Percentiles rank a stretch among this genome's conserved stretches.
phyloP scores from a whole-genome alignment of 176 grass and related monocot genomes.

The Avena insularis region DNA sequence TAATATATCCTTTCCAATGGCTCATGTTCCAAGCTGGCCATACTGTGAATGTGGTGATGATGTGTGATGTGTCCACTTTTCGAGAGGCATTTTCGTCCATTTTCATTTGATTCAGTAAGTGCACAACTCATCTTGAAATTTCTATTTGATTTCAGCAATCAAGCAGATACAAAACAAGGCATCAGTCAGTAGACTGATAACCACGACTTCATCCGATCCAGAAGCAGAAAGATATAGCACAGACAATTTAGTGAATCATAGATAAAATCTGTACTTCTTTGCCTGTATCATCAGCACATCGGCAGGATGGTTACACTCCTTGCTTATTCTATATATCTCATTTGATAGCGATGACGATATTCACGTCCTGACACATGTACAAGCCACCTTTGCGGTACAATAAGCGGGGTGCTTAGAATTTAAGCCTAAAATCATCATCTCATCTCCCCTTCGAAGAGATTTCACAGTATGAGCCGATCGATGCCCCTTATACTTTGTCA shows the following conservation, averaged over 20 bases:
- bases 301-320: conserved; percentile 27
- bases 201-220: background rate
- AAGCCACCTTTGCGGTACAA: conserved; percentile 47
- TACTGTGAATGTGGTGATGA: too few relatives aligned
- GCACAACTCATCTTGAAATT: background rate
- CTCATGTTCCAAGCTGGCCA: too few relatives aligned
- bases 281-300: background rate
- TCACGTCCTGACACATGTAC: conserved; percentile 45
- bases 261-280: conserved; percentile 45
- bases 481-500: conserved; percentile 60
- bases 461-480: background rate
- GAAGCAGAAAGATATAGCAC: background rate
- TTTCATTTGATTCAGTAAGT: background rate
- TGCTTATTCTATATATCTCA: conserved; percentile 63
- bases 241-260: conserved; percentile 15
- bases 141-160: too few relatives aligned
- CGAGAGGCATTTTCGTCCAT: too few relatives aligned
- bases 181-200: background rate
- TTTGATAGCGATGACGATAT: conserved; percentile 43
- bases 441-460: conserved; percentile 50
- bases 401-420: conserved; percentile 51
- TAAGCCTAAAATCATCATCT: conserved; percentile 62
- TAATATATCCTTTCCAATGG: too few relatives aligned
- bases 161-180: background rate
- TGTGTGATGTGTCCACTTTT: too few relatives aligned